A percentile compares a stretch with the other conserved stretches of the same genome.
phyloP scores from a whole-genome alignment of 2,329 filamentous ascomycete species.

The Dactylonectria macrodidyma region DNA sequence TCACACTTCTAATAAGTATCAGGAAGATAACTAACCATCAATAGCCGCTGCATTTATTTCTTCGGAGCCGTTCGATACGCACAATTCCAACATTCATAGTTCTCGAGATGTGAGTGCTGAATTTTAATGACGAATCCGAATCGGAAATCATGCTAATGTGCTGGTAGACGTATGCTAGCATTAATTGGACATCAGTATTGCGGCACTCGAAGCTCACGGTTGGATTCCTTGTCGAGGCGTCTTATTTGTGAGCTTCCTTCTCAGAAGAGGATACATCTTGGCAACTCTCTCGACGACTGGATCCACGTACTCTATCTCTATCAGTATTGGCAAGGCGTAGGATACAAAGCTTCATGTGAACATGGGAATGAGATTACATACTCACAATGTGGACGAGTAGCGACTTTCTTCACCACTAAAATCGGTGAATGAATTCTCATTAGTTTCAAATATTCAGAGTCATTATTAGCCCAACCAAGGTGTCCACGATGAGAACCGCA shows the following conservation, averaged over 20 bases:
- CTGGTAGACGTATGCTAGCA: neutral
- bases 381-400: too few relatives aligned
- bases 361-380: too few relatives aligned
- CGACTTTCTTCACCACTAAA: too few relatives aligned
- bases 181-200: neutral
- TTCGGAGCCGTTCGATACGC: neutral
- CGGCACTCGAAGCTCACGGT: neutral
- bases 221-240: conserved; percentile 4
- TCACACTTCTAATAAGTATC: neutral
- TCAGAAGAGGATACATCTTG: too few relatives aligned
- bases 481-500: too few relatives aligned
- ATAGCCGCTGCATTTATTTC: neutral
- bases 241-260: neutral
- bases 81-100: neutral
- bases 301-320: too few relatives aligned
- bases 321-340: too few relatives aligned
- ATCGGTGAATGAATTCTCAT: too few relatives aligned
- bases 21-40: neutral
- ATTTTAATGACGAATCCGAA: neutral
- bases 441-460: too few relatives aligned
- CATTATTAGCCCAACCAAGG: too few relatives aligned
- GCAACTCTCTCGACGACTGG: too few relatives aligned
- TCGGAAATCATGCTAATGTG: neutral
- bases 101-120: conserved; percentile 1
- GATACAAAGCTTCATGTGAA: too few relatives aligned